Conservation (phyloP, 768 basidiomycete species). For the Tremella mesenterica region DNA sequence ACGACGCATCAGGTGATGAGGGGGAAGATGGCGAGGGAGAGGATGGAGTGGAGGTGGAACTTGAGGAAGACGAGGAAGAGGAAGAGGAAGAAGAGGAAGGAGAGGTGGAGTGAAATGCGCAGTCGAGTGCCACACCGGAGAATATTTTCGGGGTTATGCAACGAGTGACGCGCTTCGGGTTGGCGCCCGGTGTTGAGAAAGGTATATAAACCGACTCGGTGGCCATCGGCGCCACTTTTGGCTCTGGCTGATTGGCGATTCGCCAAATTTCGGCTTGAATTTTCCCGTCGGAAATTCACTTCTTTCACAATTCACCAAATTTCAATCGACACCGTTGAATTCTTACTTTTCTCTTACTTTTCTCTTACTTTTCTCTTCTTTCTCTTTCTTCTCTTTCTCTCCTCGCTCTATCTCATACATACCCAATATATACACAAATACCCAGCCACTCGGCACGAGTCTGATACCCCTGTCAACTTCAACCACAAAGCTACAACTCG, state of each 20-base stretch:
- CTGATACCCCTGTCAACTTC: not conserved
- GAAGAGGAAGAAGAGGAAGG: slow-evolving; percentile 27
- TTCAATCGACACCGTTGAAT: not conserved
- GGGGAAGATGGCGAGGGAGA: slow-evolving; percentile 17
- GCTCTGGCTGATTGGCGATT: not conserved
- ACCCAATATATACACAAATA: too few species aligned
- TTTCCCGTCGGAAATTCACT: slow-evolving; percentile 1
- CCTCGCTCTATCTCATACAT: not conserved
- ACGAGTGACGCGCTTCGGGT: too few species aligned
- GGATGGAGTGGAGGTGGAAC: slow-evolving; percentile 16
- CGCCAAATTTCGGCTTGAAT: not conserved
- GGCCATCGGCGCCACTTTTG: too few species aligned
- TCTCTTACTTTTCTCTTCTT: not conserved
- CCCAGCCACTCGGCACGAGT: too few species aligned
- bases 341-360: not conserved
- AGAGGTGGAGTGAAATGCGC: not conserved
- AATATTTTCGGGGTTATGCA: not conserved
- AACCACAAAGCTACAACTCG: too few species aligned
- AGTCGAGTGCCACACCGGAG: not conserved
- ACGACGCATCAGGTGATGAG: slow-evolving; percentile 17
- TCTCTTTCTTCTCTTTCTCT: not conserved
- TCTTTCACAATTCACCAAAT: not conserved
- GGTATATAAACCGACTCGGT: too few species aligned
- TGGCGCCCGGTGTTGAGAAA: not conserved
- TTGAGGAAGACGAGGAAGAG: slow-evolving; percentile 16